phyloP scores from a whole-genome alignment of 176 grass and related monocot species.

The Cocos nucifera region DNA sequence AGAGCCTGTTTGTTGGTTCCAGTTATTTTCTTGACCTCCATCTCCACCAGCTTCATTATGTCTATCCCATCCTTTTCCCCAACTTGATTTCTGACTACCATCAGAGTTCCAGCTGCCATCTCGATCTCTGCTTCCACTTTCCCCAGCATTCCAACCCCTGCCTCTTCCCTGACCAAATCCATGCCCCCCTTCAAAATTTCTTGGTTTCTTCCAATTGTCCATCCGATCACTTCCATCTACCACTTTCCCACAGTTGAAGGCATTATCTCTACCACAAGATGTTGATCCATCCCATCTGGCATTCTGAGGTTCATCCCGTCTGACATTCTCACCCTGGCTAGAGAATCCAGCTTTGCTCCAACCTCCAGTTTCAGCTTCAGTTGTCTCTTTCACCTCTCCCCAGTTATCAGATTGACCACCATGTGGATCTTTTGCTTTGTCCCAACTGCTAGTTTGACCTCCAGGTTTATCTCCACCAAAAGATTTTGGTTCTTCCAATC shows the following conservation, averaged over 20 bases:
- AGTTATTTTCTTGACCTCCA: background rate
- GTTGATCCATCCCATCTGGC: no score
- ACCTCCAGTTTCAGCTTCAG: constrained; percentile 8
- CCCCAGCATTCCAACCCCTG: constrained; percentile 21
- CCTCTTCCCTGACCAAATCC: constrained; percentile 32
- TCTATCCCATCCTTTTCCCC: constrained; percentile 24
- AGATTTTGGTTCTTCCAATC: constrained; percentile 30
- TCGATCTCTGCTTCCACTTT: constrained; percentile 22
- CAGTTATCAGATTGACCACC: no score
- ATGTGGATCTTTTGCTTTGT: no score
- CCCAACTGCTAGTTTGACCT: background rate
- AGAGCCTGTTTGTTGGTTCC: constrained; percentile 14
- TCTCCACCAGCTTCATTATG: constrained; percentile 19
- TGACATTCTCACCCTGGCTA: constrained; percentile 1
- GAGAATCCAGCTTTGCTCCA: constrained; percentile 26
- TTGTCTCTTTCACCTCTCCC: background rate
- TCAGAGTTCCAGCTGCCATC: constrained; percentile 32
- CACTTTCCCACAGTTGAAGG: constrained; percentile 37
- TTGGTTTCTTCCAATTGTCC: constrained; percentile 29
- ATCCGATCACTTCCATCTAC: constrained; percentile 23
- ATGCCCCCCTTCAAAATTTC: constrained; percentile 28
- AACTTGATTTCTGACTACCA: constrained; percentile 26
- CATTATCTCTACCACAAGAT: constrained; percentile 19
- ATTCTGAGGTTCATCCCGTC: background rate
- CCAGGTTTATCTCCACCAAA: background rate